Evolutionary conservation across 1,139 yeast genomes (phyloP).

Genomic region (Komagataea norvegica): DNA sequence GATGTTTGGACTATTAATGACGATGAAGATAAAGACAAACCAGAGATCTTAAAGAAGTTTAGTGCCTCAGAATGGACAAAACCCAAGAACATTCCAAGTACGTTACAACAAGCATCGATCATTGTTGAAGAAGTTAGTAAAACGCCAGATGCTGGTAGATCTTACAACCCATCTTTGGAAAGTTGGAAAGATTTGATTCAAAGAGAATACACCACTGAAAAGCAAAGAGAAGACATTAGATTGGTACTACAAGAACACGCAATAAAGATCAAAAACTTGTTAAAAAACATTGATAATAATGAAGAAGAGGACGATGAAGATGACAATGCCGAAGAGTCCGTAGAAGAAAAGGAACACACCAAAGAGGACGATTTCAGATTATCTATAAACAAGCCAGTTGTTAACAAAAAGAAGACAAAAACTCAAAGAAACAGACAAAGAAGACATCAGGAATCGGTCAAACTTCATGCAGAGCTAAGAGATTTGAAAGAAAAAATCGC

Average conservation of each 20-base stretch:
- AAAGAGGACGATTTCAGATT: slow-evolving; percentile 29
- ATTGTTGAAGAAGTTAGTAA: slow-evolving; percentile 42
- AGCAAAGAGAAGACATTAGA: slow-evolving; percentile 61
- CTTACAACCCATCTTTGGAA: slow-evolving; percentile 85
- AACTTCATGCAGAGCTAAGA: slow-evolving; percentile 54
- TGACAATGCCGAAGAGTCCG: slow-evolving; percentile 37
- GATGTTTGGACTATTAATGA: slow-evolving; percentile 63
- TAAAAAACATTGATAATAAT: slow-evolving; percentile 55
- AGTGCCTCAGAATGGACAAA: slow-evolving; percentile 48
- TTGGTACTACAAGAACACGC: slow-evolving; percentile 55
- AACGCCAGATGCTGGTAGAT: slow-evolving; percentile 79
- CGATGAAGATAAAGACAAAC: slow-evolving; percentile 29
- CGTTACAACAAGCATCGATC: slow-evolving; percentile 53
- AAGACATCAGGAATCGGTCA: slow-evolving; percentile 56
- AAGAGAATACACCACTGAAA: slow-evolving; percentile 62
- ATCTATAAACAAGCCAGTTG: slow-evolving; percentile 70
- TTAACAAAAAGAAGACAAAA: slow-evolving; percentile 68
- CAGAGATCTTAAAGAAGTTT: slow-evolving; percentile 38
- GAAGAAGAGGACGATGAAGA: slow-evolving; percentile 46
- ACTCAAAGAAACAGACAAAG: slow-evolving; percentile 69
- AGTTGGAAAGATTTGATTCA: slow-evolving; percentile 75
- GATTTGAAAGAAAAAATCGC: slow-evolving; percentile 50
- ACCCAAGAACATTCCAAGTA: slow-evolving; percentile 51
- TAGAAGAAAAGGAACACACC: slow-evolving; percentile 32
- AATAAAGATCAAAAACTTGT: slow-evolving; percentile 57